phyloP scores from a whole-genome alignment of 1,139 yeast species.

The Suhomyces maxii region DNA sequence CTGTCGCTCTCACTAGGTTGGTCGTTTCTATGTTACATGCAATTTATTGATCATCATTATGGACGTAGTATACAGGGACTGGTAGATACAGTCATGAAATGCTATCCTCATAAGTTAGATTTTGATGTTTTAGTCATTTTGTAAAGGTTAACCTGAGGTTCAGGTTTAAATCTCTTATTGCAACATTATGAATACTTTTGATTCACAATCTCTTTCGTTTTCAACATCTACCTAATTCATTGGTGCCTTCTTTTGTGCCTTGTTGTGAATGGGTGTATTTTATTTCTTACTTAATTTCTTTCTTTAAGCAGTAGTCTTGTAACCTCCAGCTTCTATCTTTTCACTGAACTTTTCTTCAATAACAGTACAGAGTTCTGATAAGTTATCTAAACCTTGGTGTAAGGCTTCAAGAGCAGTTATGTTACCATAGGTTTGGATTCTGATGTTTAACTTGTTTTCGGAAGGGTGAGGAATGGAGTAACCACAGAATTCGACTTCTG shows the following conservation, averaged over 20 bases:
- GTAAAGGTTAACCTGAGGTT: no score
- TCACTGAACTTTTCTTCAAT: slow-evolving; percentile 78
- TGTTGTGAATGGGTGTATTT: not conserved
- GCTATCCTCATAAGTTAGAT: not conserved
- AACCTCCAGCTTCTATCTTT: slow-evolving; percentile 54
- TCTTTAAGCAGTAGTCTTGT: slow-evolving; percentile 29
- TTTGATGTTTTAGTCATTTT: no score
- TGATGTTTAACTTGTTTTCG: slow-evolving; percentile 81
- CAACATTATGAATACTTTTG: no score
- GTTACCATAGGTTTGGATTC: slow-evolving; percentile 91
- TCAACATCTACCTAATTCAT: no score
- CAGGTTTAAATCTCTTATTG: no score
- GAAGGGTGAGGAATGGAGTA: slow-evolving; percentile 99
- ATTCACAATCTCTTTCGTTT: no score
- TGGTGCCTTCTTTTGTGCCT: no score
- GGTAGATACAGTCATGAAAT: not conserved
- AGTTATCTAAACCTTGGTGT: slow-evolving; percentile 86
- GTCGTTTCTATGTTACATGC: slow-evolving; percentile 5
- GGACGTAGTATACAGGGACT: slow-evolving; percentile 8
- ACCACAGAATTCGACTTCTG: slow-evolving; percentile 97
- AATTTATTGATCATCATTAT: slow-evolving; percentile 2
- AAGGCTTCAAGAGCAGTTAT: slow-evolving; percentile 91
- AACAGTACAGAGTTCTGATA: slow-evolving; percentile 78
- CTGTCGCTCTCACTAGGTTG: no score
- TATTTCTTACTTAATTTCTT: slow-evolving; percentile 1